Evolutionary conservation across 371 early-diverging fungal species (phyloP).

Genomic region (Circinella umbellata): DNA sequence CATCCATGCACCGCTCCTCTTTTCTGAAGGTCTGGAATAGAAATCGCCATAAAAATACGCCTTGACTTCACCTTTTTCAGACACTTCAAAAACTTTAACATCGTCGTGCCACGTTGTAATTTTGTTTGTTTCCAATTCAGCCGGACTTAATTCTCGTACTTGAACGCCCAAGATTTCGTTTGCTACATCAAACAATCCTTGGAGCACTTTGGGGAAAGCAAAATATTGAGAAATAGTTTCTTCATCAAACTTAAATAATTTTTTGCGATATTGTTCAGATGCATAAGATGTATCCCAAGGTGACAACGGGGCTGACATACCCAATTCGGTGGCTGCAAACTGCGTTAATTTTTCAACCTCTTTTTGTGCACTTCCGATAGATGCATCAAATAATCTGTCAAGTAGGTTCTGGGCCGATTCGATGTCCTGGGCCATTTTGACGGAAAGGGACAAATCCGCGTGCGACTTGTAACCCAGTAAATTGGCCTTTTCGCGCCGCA

Average conservation of each 20-base stretch:
- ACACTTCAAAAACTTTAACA: constrained; percentile 67
- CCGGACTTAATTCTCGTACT: constrained; percentile 48
- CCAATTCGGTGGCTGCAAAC: constrained; percentile 51
- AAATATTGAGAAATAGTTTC: constrained; percentile 68
- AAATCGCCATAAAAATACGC: constrained; percentile 78
- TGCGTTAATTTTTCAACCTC: constrained; percentile 53
- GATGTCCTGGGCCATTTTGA: constrained; percentile 66
- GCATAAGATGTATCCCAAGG: constrained; percentile 68
- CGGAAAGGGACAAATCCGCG: constrained; percentile 65
- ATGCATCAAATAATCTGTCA: constrained; percentile 52
- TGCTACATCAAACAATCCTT: constrained; percentile 64
- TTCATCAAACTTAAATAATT: constrained; percentile 63
- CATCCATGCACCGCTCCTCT: constrained; percentile 81
- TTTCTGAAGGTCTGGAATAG: constrained; percentile 67
- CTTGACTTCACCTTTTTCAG: constrained; percentile 52
- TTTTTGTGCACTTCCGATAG: constrained; percentile 50
- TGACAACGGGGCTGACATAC: constrained; percentile 42
- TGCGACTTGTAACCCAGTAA: constrained; percentile 59
- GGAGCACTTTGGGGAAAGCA: constrained; percentile 63
- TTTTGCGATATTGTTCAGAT: constrained; percentile 65
- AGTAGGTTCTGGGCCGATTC: constrained; percentile 53
- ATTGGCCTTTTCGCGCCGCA: constrained; percentile 56
- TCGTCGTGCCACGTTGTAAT: constrained; percentile 68
- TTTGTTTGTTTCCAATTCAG: constrained; percentile 40
- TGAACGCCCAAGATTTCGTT: constrained; percentile 62